Percentiles rank a stretch among this genome's conserved stretches.
These are phyloP conservation scores for Botrytis fabae DNA, from an alignment of 2,329 filamentous ascomycete species.

Conservation along the genomic window DNA sequence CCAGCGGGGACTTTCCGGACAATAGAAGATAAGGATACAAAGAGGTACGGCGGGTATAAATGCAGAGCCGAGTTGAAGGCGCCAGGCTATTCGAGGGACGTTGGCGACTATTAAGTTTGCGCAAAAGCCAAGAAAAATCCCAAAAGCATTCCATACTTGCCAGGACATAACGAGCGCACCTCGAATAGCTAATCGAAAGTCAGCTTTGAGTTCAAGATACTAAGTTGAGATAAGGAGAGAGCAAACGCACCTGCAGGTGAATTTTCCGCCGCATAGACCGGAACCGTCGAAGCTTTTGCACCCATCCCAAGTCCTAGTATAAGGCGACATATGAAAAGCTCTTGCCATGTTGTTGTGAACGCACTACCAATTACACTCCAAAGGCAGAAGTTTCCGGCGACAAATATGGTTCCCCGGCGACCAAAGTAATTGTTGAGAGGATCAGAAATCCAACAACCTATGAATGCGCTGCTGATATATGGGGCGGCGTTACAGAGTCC, in stretches of 20 bases:
- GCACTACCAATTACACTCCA: slow-evolving; percentile 61
- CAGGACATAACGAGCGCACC: slow-evolving; percentile 58
- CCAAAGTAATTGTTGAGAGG: slow-evolving; percentile 59
- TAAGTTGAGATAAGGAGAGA: no score
- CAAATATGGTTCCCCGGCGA: slow-evolving; percentile 64
- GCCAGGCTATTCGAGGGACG: slow-evolving; percentile 58
- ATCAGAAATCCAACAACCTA: slow-evolving; percentile 56
- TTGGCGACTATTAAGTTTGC: slow-evolving; percentile 65
- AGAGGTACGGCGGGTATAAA: slow-evolving; percentile 65
- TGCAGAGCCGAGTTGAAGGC: slow-evolving; percentile 63
- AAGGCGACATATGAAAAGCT: slow-evolving; percentile 57
- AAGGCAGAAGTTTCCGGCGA: slow-evolving; percentile 62
- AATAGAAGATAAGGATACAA: slow-evolving; percentile 56
- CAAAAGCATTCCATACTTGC: slow-evolving; percentile 55
- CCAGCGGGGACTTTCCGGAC: slow-evolving; percentile 66
- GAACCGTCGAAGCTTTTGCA: slow-evolving; percentile 51
- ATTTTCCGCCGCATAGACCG: slow-evolving; percentile 57
- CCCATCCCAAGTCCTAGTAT: slow-evolving; percentile 64
- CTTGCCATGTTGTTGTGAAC: slow-evolving; percentile 57
- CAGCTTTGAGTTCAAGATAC: background rate
- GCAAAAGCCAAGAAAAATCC: slow-evolving; percentile 66
- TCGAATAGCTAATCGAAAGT: slow-evolving; percentile 42
- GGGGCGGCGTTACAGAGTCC: slow-evolving; percentile 56
- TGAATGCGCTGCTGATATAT: slow-evolving; percentile 45
- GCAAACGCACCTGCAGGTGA: slow-evolving; percentile 47